Base-by-base conservation (phyloP, 257 asterid genomes). In the Petrea volubilis region DNA sequence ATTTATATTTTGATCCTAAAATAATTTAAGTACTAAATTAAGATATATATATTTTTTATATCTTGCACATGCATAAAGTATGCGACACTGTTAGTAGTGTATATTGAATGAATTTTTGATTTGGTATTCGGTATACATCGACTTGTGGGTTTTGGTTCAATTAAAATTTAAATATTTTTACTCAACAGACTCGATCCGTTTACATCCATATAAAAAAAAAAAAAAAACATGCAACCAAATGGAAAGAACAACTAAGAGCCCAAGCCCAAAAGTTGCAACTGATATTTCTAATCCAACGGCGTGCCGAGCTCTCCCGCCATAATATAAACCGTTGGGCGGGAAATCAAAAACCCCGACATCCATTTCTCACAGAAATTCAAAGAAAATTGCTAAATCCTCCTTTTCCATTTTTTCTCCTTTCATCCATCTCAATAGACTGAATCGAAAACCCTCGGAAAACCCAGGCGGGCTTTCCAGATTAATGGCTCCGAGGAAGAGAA, bases 401-500 rank as follows among this genome's bases (percentile, higher is more conserved):
- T 21, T 68, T 17, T 46, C 41, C 46, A 28, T 68, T 17, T 46
- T 28, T 60, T 10, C 51, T n/a, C 52, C 46, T 40, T 40, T 9
- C 58, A 27, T 21, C 46, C 34, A 34, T 15, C 29, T 66, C 7
- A 8, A n/a, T 49, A 23, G 25, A 31, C 40, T 2, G 17, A 27
- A 64, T 31, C 27, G 70, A 10, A 74, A 49, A n/a, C 56, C 56
- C 60, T 58, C 44, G 40, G 43, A 3, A 60, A 24, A 61, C 20
- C 53, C 40, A 20, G 24, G 28, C 18, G 73, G 68, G 55, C 40
- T 40, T 74, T 34, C 53, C 49, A 7, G 61, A 64, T 64, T 7
- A 17, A 94, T 94, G 99, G 87, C 90, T 50, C 97, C 97, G 47
- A 87, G 80, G 87, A 94, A 91, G 86, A 85, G 80, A 76, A 46